Evolutionary conservation across 208 protist genomes (phyloP).

Genomic region (Herpetomonas samuelpessoai): DNA sequence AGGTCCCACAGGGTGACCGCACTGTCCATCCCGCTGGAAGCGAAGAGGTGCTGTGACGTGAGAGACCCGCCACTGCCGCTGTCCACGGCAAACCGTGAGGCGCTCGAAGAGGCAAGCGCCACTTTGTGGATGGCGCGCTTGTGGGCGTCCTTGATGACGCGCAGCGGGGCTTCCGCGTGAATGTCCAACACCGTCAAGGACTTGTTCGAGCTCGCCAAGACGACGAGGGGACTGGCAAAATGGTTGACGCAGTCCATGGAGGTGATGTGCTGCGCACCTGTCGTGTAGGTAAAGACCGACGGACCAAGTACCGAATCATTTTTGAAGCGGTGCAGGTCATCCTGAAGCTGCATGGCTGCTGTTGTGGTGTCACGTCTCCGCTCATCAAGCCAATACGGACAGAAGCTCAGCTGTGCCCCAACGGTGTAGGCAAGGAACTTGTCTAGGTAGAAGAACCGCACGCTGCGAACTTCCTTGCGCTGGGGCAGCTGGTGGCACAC

Average conservation of each 20-base stretch:
- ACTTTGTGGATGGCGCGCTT: constrained; percentile 64
- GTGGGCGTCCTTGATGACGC: constrained; percentile 47
- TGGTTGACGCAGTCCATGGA: constrained; percentile 69
- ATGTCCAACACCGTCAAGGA: constrained; percentile 64
- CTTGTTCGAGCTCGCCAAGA: constrained; percentile 73
- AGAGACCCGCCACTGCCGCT: constrained; percentile 4
- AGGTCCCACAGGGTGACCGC: constrained; percentile 77
- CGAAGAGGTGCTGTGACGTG: constrained; percentile 47
- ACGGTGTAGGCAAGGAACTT: constrained; percentile 58
- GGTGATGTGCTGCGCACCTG: constrained; percentile 43
- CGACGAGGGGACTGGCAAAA: constrained; percentile 65
- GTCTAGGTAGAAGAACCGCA: constrained; percentile 80
- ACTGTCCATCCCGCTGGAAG: constrained; percentile 67
- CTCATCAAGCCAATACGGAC: not conserved
- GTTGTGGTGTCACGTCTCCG: not conserved
- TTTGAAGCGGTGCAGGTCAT: constrained; percentile 22
- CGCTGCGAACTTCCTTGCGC: constrained; percentile 25
- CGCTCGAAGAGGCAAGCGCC: constrained; percentile 58
- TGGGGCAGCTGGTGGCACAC: not conserved
- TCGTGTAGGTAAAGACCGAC: constrained; percentile 27
- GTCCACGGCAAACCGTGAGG: constrained; percentile 33
- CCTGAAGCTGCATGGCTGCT: not conserved
- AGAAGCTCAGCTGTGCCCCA: constrained; percentile 18
- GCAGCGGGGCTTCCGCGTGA: constrained; percentile 30
- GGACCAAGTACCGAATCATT: constrained; percentile 15